Evolutionary conservation across 1,284 basidiomycete species (phyloP).

Genomic region (Laetiporus sulphureus): DNA sequence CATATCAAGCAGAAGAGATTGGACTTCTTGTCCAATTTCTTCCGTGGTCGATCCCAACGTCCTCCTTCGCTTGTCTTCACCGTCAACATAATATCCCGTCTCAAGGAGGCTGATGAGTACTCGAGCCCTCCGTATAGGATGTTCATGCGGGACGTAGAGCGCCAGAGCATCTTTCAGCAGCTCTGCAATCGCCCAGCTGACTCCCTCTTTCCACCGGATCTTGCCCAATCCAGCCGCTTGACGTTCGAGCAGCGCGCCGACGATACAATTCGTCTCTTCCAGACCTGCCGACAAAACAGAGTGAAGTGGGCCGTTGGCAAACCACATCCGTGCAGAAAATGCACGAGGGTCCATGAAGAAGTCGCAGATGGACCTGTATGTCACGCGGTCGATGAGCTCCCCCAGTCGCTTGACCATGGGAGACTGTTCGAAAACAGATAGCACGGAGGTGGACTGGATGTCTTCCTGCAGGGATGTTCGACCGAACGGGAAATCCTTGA

Average conservation of each 20-base stretch:
- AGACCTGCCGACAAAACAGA: neutral
- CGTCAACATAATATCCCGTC: slow-evolving; percentile 36
- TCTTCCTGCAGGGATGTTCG: slow-evolving; percentile 30
- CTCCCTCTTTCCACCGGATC: slow-evolving; percentile 49
- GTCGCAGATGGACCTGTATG: slow-evolving; percentile 59
- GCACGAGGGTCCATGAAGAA: slow-evolving; percentile 42
- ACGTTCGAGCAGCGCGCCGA: slow-evolving; percentile 52
- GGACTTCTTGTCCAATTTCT: slow-evolving; percentile 35
- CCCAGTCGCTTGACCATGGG: slow-evolving; percentile 45
- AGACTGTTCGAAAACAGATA: slow-evolving; percentile 31
- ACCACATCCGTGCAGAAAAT: slow-evolving; percentile 35
- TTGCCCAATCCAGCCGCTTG: slow-evolving; percentile 50
- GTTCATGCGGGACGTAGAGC: slow-evolving; percentile 38
- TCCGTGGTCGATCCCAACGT: slow-evolving; percentile 19
- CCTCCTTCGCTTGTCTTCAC: slow-evolving; percentile 9
- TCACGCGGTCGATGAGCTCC: slow-evolving; percentile 54
- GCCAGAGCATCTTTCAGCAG: slow-evolving; percentile 44
- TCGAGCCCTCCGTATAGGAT: slow-evolving; percentile 50
- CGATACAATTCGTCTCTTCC: slow-evolving; percentile 21
- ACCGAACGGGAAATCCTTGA: slow-evolving; percentile 47
- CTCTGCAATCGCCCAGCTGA: slow-evolving; percentile 29
- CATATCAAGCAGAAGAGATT: slow-evolving; percentile 31
- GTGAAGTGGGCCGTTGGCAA: no score
- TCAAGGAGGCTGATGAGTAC: slow-evolving; percentile 46
- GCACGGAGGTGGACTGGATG: slow-evolving; percentile 23